Evolutionary conservation across 371 early-diverging fungal genomes (phyloP), one percentile per base, ranked within the genome.

Genomic region (Mucor sp.): DNA sequence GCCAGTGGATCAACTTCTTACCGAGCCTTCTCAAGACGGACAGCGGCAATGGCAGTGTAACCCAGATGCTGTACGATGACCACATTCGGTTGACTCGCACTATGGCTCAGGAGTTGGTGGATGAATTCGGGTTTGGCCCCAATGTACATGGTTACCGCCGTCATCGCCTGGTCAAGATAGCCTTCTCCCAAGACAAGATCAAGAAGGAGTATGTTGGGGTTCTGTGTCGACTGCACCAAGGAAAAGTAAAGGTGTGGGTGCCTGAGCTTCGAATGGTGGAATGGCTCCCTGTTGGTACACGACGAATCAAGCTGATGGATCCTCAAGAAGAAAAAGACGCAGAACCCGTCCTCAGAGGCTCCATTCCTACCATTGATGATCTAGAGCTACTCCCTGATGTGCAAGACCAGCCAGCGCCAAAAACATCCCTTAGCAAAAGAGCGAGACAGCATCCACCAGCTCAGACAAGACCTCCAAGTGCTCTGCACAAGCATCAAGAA

Each of bases 131-230:
- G 39, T 80, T 84, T 60, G 63, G 76, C 37, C 76, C 85, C 58
- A 84, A 84, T 57, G 63, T 80, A 3, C 80, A 82, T 67, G 85
- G 88, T 7, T 85, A 87, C 58, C 74, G 83, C 6, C 74, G 80
- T 28, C 79, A 83, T 37, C 79, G 81, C 7, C 70, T 82, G 12
- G 81, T 85, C 3, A 79, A 84, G 14, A 77, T 85, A 3, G 59
- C 66, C 2, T 77, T 74, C 12, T 60, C 70, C 8, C 28, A 35
- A 4, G 67, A 63, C 8, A 72, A 72, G 23, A 27, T 21, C 27
- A 72, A 69, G 33, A 53, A 67, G 17, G 81, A 78, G 28, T 72
- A 62, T 4, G 39, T 77, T 15, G 82, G 78, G 0, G 74, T 74
- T 41, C 44, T 82, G 12, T 69, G 78, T 5, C 76, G 79, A 57